Conservation (phyloP, 2,329 filamentous ascomycete genomes). For the Emergomyces orientalis region DNA sequence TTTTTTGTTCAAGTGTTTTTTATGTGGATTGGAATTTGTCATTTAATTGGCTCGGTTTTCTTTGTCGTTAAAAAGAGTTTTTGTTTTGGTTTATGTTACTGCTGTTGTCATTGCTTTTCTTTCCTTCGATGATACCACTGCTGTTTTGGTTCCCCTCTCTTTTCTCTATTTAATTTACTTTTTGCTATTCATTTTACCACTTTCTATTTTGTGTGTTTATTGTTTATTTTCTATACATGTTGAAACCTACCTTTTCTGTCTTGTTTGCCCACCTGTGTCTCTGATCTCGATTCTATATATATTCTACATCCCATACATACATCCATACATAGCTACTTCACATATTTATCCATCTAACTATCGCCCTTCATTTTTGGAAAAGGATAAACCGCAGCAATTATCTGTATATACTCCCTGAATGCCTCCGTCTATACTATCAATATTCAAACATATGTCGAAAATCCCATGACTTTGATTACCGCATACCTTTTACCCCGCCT, state of each 20-base stretch:
- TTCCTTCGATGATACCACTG: conserved; percentile 4
- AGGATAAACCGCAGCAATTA: neutral
- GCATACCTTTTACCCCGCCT: neutral
- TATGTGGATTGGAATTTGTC: conserved; percentile 2
- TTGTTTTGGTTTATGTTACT: neutral
- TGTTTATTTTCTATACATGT: neutral
- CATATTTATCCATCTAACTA: neutral
- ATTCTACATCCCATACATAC: neutral
- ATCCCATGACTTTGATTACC: no score
- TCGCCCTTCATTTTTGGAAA: neutral
- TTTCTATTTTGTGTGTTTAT: neutral
- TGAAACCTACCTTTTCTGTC: neutral
- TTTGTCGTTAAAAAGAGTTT: neutral
- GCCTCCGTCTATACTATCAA: neutral
- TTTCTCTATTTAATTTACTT: neutral
- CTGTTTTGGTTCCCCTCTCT: neutral
- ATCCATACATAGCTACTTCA: neutral
- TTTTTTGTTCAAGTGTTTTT: neutral
- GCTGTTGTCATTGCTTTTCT: neutral
- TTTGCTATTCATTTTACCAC: neutral
- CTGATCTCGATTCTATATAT: neutral
- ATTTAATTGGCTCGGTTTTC: neutral
- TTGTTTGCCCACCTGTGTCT: neutral
- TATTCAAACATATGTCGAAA: neutral
- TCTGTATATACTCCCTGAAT: neutral